A percentile compares a stretch with the other conserved stretches of the same genome.
phyloP scores from a whole-genome alignment of 805 yeast species.

The Naumovozyma castellii region DNA sequence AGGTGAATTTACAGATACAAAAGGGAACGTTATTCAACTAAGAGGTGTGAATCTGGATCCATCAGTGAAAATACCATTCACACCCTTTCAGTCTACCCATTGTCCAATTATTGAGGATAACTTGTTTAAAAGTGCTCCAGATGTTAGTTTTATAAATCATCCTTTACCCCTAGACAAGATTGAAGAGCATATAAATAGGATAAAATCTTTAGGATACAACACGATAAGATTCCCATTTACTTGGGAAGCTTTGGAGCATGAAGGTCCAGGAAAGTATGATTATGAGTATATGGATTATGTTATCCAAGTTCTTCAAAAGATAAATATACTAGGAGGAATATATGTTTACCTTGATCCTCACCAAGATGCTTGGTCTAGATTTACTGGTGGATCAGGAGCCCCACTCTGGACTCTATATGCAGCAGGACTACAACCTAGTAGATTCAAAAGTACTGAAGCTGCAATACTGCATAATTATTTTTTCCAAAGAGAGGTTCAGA shows the following conservation, averaged over 20 bases:
- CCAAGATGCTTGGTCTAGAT: slow-evolving; percentile 91
- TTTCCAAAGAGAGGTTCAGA: slow-evolving; percentile 32
- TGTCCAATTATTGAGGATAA: slow-evolving; percentile 27
- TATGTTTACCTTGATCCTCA: slow-evolving; percentile 82
- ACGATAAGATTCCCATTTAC: slow-evolving; percentile 66
- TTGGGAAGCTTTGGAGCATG: slow-evolving; percentile 91
- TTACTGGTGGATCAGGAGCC: slow-evolving; percentile 85
- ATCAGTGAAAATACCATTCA: not conserved
- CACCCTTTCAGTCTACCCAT: slow-evolving; percentile 17
- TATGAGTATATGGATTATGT: slow-evolving; percentile 66
- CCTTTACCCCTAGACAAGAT: slow-evolving; percentile 77
- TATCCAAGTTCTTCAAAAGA: slow-evolving; percentile 46
- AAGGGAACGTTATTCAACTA: slow-evolving; percentile 53
- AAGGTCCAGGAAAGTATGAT: slow-evolving; percentile 78
- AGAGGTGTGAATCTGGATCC: slow-evolving; percentile 56
- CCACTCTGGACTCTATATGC: slow-evolving; percentile 89
- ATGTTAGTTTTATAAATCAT: slow-evolving; percentile 71
- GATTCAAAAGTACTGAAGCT: slow-evolving; percentile 66
- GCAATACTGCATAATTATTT: slow-evolving; percentile 63
- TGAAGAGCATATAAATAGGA: slow-evolving; percentile 52
- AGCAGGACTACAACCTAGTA: slow-evolving; percentile 74
- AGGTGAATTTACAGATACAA: slow-evolving; percentile 49
- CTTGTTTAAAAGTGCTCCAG: slow-evolving; percentile 59
- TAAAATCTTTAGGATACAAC: slow-evolving; percentile 77
- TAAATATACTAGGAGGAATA: slow-evolving; percentile 57